A percentile compares a stretch with the other conserved stretches of the same genome.
phyloP scores from a whole-genome alignment of 192 early-diverging fungal genomes.

The Linnemannia schmuckeri region DNA sequence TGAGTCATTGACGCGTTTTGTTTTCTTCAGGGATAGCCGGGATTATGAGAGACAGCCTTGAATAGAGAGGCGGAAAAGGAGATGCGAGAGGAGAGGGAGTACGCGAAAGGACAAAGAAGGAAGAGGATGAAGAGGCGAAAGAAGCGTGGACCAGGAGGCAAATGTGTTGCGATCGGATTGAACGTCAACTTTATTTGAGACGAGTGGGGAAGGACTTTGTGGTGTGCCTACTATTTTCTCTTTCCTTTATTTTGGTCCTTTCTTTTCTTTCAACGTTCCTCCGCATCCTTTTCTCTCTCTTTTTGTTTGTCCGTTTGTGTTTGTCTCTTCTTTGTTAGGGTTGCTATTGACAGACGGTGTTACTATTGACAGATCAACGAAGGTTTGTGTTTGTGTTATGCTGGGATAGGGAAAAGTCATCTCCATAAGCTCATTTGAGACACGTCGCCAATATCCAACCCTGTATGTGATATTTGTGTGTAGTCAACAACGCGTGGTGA shows the following conservation, averaged over 20 bases:
- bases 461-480: no score
- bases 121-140: background rate
- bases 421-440: no score
- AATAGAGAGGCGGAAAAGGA: no score
- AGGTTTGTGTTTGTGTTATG: no score
- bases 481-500: no score
- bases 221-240: background rate
- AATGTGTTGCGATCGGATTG: no score
- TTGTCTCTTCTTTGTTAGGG: background rate
- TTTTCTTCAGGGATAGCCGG: no score
- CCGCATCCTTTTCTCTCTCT: background rate
- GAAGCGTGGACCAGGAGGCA: background rate
- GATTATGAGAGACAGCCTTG: no score
- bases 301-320: background rate
- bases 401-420: no score
- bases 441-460: no score
- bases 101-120: background rate
- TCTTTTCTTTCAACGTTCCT: background rate
- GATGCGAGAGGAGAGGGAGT: no score
- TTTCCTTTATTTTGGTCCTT: background rate
- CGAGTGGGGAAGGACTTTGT: background rate
- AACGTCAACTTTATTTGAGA: background rate
- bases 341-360: conserved; percentile 3
- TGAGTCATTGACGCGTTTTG: no score
- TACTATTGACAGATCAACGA: background rate